A percentile compares a stretch with the other conserved stretches of the same genome.
These are phyloP conservation scores for Astragalus glycyphyllos DNA, from an alignment of 306 rosid genomes.

Conservation along the genomic window DNA sequence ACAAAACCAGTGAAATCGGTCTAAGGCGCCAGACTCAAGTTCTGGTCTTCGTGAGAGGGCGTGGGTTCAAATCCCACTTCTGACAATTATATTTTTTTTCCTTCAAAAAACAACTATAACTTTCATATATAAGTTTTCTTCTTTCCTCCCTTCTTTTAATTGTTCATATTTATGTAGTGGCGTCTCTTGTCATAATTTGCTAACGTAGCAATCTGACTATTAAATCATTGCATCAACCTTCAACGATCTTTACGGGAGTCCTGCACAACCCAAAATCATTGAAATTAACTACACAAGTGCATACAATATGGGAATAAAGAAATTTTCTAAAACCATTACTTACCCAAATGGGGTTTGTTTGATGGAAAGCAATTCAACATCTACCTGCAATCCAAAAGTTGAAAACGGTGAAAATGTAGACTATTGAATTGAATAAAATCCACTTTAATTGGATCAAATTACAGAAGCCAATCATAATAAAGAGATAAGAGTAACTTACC, in stretches of 20 bases:
- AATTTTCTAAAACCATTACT: conserved; percentile 39
- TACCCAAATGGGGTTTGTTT: conserved; percentile 97
- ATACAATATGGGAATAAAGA: neutral
- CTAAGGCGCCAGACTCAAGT: too few relatives aligned
- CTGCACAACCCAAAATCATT: conserved; percentile 55
- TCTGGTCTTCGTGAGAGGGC: too few relatives aligned
- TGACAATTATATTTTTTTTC: too few relatives aligned
- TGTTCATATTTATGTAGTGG: neutral
- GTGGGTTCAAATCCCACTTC: too few relatives aligned
- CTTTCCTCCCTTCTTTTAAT: neutral
- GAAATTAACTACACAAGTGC: conserved; percentile 34
- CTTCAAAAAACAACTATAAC: neutral
- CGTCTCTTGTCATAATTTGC: conserved; percentile 6
- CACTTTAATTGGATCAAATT: conserved; percentile 20
- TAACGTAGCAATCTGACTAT: conserved; percentile 23
- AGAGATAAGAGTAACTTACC: conserved; percentile 53
- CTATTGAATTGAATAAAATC: conserved; percentile 20
- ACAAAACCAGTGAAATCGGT: too few relatives aligned
- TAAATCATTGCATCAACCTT: conserved; percentile 59
- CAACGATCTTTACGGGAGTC: conserved; percentile 81
- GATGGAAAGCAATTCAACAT: conserved; percentile 83
- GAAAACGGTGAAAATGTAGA: conserved; percentile 40
- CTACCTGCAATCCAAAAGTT: conserved; percentile 64
- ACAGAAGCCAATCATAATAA: conserved; percentile 10
- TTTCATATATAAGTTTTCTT: neutral